A percentile compares a stretch with the other conserved stretches of the same genome.
phyloP scores from a whole-genome alignment of 306 rosid genomes.

The Fragaria ananassa region DNA sequence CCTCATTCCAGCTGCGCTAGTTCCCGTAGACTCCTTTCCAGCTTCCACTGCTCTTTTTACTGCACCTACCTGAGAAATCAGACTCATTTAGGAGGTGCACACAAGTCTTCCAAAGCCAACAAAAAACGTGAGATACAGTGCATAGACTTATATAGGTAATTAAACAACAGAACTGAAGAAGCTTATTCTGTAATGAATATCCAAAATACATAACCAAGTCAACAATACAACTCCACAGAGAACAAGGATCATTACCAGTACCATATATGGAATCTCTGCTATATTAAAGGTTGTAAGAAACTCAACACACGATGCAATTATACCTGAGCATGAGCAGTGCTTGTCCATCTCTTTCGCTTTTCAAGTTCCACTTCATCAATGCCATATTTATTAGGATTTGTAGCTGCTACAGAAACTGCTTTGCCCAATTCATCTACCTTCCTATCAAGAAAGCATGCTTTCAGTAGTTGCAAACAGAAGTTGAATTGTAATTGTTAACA shows the following conservation, averaged over 20 bases:
- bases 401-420: slow-evolving; percentile 87
- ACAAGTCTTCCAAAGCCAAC: neutral
- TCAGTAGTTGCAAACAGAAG: slow-evolving; percentile 45
- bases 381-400: slow-evolving; percentile 84
- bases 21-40: slow-evolving; percentile 46
- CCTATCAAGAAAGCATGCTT: slow-evolving; percentile 71
- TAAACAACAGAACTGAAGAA: neutral
- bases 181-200: neutral
- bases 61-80: slow-evolving; percentile 54
- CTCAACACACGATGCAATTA: slow-evolving; percentile 10
- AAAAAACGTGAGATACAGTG: neutral
- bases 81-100: slow-evolving; percentile 26
- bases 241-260: neutral
- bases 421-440: slow-evolving; percentile 97
- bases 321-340: slow-evolving; percentile 86
- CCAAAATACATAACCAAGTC: slow-evolving; percentile 3
- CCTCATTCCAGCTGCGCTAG: slow-evolving; percentile 58
- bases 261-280: slow-evolving; percentile 12
- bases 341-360: slow-evolving; percentile 89
- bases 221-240: neutral
- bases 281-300: slow-evolving; percentile 13
- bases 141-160: neutral
- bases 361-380: slow-evolving; percentile 88
- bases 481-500: neutral
- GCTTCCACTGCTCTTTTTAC: slow-evolving; percentile 59